Evolutionary conservation across 2,329 filamentous ascomycete species (phyloP), one percentile per base, ranked within the genome.

Genomic region (Aquanectria penicillioides): DNA sequence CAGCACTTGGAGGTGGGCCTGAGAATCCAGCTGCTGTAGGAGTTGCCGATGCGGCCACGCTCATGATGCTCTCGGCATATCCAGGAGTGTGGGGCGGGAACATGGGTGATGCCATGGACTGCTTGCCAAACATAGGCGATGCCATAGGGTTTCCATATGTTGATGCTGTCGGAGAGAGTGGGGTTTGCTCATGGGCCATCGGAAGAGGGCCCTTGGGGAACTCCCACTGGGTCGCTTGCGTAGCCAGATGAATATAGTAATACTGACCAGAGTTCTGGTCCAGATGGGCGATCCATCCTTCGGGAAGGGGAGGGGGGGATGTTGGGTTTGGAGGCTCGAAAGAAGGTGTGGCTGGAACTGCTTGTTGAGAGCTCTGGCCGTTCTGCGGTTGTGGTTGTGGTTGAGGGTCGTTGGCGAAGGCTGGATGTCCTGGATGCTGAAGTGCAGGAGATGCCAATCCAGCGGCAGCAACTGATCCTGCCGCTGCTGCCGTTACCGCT

Each of bases 201-300:
- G 94, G 94, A 20, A 93, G 97, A 0, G 94, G 94, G 0, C 94
- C 94, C 77, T 97, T 98, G 23, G 95, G 95, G 67, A 98, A 98
- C 71, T 99, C 95, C 95, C 95, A 99, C 73, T 99, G 95, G 1
- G 95, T 99, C 3, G 94, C 93, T 73, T 98, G 95, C 0, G 92
- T 94, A 2, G 94, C 91, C 25, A 99, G 83, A 74, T 99, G 95
- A 59, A 99, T 99, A 72, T 99, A 99, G 76, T 99, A 99, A 77
- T 98, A 99, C 73, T 98, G 94, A 2, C 95, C 95, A 2, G 94
- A 98, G 72, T 91, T 97, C 66, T 93, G 91, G 73, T 99, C 95
- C 5, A 98, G 83, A 74, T 98, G 95, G 17, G 95, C 93, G 71
- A 99, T 98, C 95, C 95, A 99, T 28, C 95, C 95, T 78, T 99